Evolutionary conservation across 2,329 filamentous ascomycete species (phyloP).

Genomic region (Colletotrichum sp.): DNA sequence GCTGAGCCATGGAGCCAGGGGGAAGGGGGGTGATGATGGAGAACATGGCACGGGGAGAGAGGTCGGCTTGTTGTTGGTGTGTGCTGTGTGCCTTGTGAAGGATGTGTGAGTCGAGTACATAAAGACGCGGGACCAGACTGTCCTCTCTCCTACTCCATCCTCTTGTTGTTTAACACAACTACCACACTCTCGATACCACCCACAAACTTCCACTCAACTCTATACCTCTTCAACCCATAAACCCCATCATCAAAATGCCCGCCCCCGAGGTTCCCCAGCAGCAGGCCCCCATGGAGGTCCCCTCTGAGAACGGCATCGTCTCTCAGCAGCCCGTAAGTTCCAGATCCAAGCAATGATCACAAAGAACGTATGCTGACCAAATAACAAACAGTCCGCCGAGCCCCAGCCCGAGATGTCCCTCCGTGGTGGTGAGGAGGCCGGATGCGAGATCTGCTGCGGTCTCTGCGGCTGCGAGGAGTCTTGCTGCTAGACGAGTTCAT

Average conservation of each 20-base stretch:
- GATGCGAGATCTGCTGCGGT: conserved; percentile 51
- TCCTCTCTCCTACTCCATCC: accelerated
- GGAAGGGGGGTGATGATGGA: background rate
- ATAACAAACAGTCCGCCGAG: background rate
- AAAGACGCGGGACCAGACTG: background rate
- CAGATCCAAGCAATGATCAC: too few relatives aligned
- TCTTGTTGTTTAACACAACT: background rate
- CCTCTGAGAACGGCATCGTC: conserved; percentile 38
- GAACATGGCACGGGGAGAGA: background rate
- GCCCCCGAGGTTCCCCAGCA: conserved; percentile 44
- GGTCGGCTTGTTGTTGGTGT: background rate
- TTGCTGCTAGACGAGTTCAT: conserved; percentile 39
- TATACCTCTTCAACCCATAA: background rate
- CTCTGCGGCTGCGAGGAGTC: conserved; percentile 48
- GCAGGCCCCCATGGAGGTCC: conserved; percentile 48
- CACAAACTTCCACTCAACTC: background rate
- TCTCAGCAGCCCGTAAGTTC: conserved; percentile 45
- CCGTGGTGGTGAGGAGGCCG: conserved; percentile 50
- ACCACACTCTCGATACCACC: background rate
- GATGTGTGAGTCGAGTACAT: conserved; percentile 6
- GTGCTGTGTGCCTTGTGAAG: background rate
- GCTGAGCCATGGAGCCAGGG: background rate
- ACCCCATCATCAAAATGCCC: conserved; percentile 39
- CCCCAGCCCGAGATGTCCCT: conserved; percentile 47
- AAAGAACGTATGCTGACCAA: background rate